Evolutionary conservation across 2,329 filamentous ascomycete genomes (phyloP), one percentile per base, ranked within the genome.

Genomic region (Aspergillus tanneri): DNA sequence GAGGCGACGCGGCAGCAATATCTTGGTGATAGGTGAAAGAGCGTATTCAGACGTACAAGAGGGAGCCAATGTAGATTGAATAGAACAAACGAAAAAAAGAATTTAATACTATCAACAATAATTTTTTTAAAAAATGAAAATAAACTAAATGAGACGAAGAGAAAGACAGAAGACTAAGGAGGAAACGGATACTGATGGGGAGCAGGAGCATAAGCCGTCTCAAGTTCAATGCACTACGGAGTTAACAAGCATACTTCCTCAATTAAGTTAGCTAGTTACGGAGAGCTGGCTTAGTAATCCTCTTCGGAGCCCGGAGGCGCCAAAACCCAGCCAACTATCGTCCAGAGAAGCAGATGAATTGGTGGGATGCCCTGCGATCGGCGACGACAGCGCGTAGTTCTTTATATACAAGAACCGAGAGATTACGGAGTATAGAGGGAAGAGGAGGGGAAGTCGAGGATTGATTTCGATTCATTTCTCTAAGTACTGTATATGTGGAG

Each of bases 11-110:
- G 21, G 14, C 16, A 11, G 23, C 18, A 19, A 38, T 11, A 19
- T 32, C 16, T 8, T n/a, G 14, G 16, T 34, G 8, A 14, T 14
- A 28, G 46, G 12, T 25, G 43, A 50, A 27, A 19, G 46, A 43
- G 16, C 18, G 46, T 22, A 8, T 16, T 35, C 28, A n/a, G n/a
- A n/a, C n/a, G n/a, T n/a, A n/a, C n/a, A n/a, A n/a, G n/a, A n/a
- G n/a, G n/a, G n/a, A n/a, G n/a, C n/a, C n/a, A n/a, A n/a, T n/a
- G n/a, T n/a, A n/a, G n/a, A n/a, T n/a, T n/a, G 12, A 22, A 34
- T 16, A 8, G 41, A 25, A 22, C 9, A 16, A 16, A 22, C 11
- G 18, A 34, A 24, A 24, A 16, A 19, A 28, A 45, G n/a, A n/a
- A n/a, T n/a, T n/a, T n/a, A n/a, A n/a, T n/a, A n/a, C n/a, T n/a